These are phyloP conservation scores for Rehmannia glutinosa DNA, from an alignment of 257 asterid genomes.

Conservation along the genomic window DNA sequence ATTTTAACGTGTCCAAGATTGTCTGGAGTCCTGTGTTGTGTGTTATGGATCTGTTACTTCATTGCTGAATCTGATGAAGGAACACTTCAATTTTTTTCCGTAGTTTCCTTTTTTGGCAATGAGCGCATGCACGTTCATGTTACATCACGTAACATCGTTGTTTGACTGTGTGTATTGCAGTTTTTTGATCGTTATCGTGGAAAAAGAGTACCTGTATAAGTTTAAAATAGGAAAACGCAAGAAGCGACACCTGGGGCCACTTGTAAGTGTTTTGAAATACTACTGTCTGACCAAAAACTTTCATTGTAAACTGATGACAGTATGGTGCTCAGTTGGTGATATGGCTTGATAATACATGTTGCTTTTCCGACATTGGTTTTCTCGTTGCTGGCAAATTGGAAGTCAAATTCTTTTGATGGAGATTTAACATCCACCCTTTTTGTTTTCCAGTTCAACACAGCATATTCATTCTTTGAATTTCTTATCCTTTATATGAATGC, in stretches of 20 bases:
- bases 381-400: not conserved
- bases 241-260: not conserved
- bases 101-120: not conserved
- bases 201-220: slow-evolving; percentile 46
- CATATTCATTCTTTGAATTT: not conserved
- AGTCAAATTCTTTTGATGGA: not conserved
- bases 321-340: not conserved
- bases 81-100: not conserved
- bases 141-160: not conserved
- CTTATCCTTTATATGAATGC: not conserved
- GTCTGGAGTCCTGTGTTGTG: too few species aligned
- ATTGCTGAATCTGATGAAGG: too few species aligned
- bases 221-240: slow-evolving; percentile 7
- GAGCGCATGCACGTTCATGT: not conserved
- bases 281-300: not conserved
- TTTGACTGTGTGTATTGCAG: slow-evolving; percentile 37
- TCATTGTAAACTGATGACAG: slow-evolving; percentile 16
- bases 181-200: slow-evolving; percentile 45
- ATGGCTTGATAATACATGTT: not conserved
- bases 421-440: not conserved
- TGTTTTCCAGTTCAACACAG: not conserved
- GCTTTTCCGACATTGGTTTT: not conserved
- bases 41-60: not conserved
- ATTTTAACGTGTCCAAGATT: too few species aligned
- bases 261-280: slow-evolving; percentile 18